Evolutionary conservation across 2,329 filamentous ascomycete species (phyloP), one percentile per base, ranked within the genome.

Genomic region (Annulohypoxylon truncatum): DNA sequence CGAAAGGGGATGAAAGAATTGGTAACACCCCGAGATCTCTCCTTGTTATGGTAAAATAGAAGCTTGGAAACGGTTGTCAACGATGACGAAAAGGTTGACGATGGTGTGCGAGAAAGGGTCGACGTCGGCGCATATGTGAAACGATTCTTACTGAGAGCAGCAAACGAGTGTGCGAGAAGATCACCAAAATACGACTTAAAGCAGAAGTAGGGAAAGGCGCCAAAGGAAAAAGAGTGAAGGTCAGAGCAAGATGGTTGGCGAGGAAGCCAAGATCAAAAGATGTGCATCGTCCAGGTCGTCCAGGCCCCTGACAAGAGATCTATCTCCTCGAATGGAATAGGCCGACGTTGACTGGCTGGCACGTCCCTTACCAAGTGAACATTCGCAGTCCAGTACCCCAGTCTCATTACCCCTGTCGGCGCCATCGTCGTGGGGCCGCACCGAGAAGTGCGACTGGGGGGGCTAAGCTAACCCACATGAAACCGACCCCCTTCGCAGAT

Each of bases 101-200:
- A 72, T 71, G 64, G 33, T 57, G 58, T 61, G 59, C 52, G 67
- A 66, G 59, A 60, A 60, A 61, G 46, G 47, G 57, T 62, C 50
- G 61, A 55, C 31, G 61, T 64, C 62, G 69, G 68, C 68, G 68
- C 71, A 71, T 73, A 69, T 66, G 56, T 71, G 71, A 73, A 73
- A 73, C 70, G 64, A 70, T 57, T 48, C 42, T 44, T 58, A 65
- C 26, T 51, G 59, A 44, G 61, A 61, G 61, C 42, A 62, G 55
- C 18, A 62, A 68, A 70, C 57, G 63, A 67, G 59, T 64, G 69
- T 66, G 58, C 33, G 60, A 56, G 56, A 58, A 61, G 13, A 60
- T 64, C 57, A 66, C 63, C 63, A 64, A 71, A 61, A 58, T 31
- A 66, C 42, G 38, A 66, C 60, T 66, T 12, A 26, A 61, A 62